Percentiles rank a stretch among this genome's conserved stretches.
These are phyloP conservation scores for Phaeosphaeria sp. DNA, from an alignment of 2,329 filamentous ascomycete species.

Conservation along the genomic window DNA sequence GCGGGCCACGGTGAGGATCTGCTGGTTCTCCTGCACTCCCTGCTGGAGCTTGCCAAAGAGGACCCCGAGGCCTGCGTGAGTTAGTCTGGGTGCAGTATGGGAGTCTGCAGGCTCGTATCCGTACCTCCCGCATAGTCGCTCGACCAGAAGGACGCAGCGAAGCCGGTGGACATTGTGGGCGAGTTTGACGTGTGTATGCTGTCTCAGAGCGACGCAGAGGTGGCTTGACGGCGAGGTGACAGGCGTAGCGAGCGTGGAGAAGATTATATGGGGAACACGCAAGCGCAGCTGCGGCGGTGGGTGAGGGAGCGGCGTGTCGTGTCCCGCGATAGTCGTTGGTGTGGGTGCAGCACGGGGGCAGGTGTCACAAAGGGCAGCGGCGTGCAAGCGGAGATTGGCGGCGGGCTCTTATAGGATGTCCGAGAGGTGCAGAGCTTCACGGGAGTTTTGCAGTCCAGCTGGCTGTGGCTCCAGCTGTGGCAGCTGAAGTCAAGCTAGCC, in stretches of 20 bases:
- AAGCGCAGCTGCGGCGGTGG: constrained; percentile 18
- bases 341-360: constrained; percentile 15
- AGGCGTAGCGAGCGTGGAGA: constrained; percentile 36
- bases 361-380: constrained; percentile 2
- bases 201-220: background rate
- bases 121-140: constrained; percentile 93
- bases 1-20: constrained; percentile 87
- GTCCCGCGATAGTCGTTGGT: constrained; percentile 1
- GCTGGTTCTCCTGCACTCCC: constrained; percentile 92
- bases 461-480: constrained; percentile 13
- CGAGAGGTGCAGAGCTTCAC: constrained; percentile 1
- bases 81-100: constrained; percentile 26
- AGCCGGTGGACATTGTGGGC: constrained; percentile 58
- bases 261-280: constrained; percentile 34
- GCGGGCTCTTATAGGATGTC: background rate
- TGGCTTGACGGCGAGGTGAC: constrained; percentile 3
- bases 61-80: constrained; percentile 76
- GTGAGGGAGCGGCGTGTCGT: background rate
- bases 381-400: background rate
- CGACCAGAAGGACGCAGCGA: constrained; percentile 98
- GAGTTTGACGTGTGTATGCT: constrained; percentile 3
- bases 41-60: constrained; percentile 97
- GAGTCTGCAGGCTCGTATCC: constrained; percentile 53
- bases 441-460: constrained; percentile 20
- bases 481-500: constrained; percentile 19